Percentiles rank a stretch among this genome's conserved stretches.
Conservation (phyloP, 345 rosid species). For the Raphanus sativus region DNA sequence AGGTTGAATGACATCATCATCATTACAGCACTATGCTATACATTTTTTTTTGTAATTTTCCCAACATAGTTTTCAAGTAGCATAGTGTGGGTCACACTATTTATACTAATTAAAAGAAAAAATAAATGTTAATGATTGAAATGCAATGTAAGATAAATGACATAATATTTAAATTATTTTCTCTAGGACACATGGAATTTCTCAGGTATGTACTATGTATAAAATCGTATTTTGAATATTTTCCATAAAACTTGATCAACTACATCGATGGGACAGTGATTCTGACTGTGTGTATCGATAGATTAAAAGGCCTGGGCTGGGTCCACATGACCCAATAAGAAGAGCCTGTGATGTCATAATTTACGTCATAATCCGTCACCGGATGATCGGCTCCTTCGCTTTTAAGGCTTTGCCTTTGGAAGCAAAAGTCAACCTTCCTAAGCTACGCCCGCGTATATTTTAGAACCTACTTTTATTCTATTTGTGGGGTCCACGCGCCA, state of each 20-base stretch:
- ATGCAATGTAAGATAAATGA: neutral
- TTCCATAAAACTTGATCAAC: neutral
- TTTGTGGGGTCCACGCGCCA: conserved; percentile 56
- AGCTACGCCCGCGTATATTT: conserved; percentile 35
- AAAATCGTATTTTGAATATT: no score
- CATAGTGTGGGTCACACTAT: neutral
- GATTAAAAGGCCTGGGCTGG: conserved; percentile 29
- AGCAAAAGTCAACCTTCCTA: conserved; percentile 54
- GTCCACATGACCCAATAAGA: no score
- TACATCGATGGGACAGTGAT: conserved; percentile 5
- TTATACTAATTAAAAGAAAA: neutral
- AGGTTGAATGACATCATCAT: conserved; percentile 46
- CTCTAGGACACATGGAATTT: neutral
- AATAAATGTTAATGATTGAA: neutral
- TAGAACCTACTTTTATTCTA: conserved; percentile 15
- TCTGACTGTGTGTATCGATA: conserved; percentile 5
- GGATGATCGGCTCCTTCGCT: conserved; percentile 45
- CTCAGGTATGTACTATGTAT: no score
- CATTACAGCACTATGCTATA: conserved; percentile 1
- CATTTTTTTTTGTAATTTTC: neutral
- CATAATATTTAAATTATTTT: neutral
- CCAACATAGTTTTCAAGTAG: neutral
- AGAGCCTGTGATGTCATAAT: conserved; percentile 28
- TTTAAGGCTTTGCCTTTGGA: conserved; percentile 51
- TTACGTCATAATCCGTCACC: conserved; percentile 48